Base-by-base conservation (phyloP, 176 grass and related monocot species). In the Cymbopogon citratus region DNA sequence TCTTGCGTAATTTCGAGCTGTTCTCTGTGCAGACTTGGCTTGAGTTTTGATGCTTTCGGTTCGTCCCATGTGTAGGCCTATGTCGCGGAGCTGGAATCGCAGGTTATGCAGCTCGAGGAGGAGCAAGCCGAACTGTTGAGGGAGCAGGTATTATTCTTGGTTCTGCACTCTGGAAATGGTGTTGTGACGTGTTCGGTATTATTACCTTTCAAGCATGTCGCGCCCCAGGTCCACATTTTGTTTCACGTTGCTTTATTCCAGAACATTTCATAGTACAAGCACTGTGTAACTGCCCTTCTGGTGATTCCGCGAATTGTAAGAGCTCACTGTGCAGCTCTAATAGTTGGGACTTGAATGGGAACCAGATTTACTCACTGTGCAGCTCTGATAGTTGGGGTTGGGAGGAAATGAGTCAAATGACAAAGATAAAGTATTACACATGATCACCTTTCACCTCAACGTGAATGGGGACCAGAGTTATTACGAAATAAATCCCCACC, bases 31-130 rank as follows among this genome's bases (percentile, higher is more conserved):
- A 5, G 12, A 49, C 36, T 24, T 38, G 19, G 48, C 7, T n/a
- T 51, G 24, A 69, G n/a, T 45, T 67, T 11, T 18, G 45, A 52
- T 36, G 38, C 41, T 57, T 77, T 77, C 19, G 1, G 67, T 60
- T 71, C 31, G 60, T 56, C 80, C 68, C 56, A 24, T 29, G 19
- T 87, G 75, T 18, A 99, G 96, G 96, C 93, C 13, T 95, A 99
- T 39, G 87, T 92, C 27, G 89, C 88, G 15, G 91, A 95, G 85
- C 93, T 99, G 80, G 96, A 99, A 91, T 83, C 85, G 3, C 87
- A 95, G 87, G 91, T 95, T 63, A 26, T 87, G 12, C 89, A 95
- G 82, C 85, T 99, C 12, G 96, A 99, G 89, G 91, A 90, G 83
- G 93, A 99, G 51, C 94, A 95, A 83, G 79, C 89, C 6, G 82